phyloP scores from a whole-genome alignment of 805 yeast genomes.

The Yueomyces sinensis region DNA sequence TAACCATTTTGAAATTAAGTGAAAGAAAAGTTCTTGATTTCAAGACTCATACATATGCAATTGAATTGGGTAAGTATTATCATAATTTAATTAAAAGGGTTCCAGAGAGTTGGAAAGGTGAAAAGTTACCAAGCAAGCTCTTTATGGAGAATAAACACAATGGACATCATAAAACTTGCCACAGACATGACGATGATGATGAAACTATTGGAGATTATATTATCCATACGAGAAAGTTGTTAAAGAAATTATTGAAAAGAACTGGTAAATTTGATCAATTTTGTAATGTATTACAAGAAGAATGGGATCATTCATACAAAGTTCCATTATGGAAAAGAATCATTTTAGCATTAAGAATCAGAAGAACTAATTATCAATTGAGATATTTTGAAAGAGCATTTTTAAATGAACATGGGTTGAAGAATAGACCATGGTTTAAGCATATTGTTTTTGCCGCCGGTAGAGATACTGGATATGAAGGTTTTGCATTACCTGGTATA shows the following conservation, averaged over 20 bases:
- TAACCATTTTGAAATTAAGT: slow-evolving; percentile 33
- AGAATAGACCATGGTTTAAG: slow-evolving; percentile 39
- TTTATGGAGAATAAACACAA: background rate
- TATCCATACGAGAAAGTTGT: background rate
- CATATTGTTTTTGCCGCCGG: slow-evolving; percentile 42
- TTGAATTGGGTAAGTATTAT: slow-evolving; percentile 26
- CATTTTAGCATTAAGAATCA: slow-evolving; percentile 15
- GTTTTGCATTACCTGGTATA: slow-evolving; percentile 40
- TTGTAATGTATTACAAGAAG: slow-evolving; percentile 8
- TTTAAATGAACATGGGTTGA: slow-evolving; percentile 32
- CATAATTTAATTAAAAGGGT: slow-evolving; percentile 24
- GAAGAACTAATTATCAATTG: slow-evolving; percentile 24
- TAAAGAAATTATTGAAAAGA: background rate
- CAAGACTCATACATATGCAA: slow-evolving; percentile 27
- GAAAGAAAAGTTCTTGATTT: slow-evolving; percentile 33
- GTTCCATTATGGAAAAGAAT: slow-evolving; percentile 23
- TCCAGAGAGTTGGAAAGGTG: slow-evolving; percentile 26
- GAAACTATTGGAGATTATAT: background rate
- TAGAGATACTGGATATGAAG: slow-evolving; percentile 43
- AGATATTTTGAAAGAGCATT: slow-evolving; percentile 33
- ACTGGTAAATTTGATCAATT: slow-evolving; percentile 14
- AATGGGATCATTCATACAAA: slow-evolving; percentile 20
- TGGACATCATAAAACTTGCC: background rate
- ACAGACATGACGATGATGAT: background rate
- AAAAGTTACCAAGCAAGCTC: no score